phyloP scores from a whole-genome alignment of 2,329 filamentous ascomycete species.

The Colletotrichum nymphaeae region DNA sequence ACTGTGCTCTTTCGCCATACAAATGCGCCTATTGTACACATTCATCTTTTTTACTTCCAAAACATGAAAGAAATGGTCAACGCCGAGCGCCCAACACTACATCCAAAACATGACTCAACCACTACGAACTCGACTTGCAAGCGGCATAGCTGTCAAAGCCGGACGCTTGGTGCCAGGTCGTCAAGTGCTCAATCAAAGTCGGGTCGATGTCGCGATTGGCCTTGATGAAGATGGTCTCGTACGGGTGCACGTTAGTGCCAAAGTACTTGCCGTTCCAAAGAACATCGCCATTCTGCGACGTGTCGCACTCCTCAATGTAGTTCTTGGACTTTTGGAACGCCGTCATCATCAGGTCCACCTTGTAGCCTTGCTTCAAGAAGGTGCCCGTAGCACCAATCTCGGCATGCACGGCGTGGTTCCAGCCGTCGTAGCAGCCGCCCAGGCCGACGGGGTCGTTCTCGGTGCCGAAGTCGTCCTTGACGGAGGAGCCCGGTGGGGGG shows the following conservation, averaged over 20 bases:
- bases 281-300: constrained; percentile 40
- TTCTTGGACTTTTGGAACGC: constrained; percentile 40
- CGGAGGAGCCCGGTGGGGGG: constrained; percentile 37
- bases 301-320: constrained; percentile 32
- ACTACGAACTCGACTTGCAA: constrained; percentile 26
- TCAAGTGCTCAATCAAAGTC: constrained; percentile 41
- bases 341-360: constrained; percentile 48
- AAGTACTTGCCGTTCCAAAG: constrained; percentile 44
- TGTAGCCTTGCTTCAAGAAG: constrained; percentile 45
- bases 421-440: constrained; percentile 43
- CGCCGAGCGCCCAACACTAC: neutral
- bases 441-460: constrained; percentile 42
- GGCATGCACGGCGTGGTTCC: constrained; percentile 42
- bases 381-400: constrained; percentile 46
- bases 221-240: constrained; percentile 52
- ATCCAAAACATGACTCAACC: neutral
- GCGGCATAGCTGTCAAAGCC: constrained; percentile 42
- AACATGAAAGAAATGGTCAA: neutral
- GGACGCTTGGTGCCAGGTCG: constrained; percentile 43
- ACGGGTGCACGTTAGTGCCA: constrained; percentile 49
- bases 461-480: constrained; percentile 40
- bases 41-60: neutral
- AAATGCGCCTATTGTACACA: neutral
- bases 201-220: constrained; percentile 46
- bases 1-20: neutral